These are phyloP conservation scores for Syzygium aromaticum DNA, from an alignment of 345 rosid genomes.

Conservation along the genomic window DNA sequence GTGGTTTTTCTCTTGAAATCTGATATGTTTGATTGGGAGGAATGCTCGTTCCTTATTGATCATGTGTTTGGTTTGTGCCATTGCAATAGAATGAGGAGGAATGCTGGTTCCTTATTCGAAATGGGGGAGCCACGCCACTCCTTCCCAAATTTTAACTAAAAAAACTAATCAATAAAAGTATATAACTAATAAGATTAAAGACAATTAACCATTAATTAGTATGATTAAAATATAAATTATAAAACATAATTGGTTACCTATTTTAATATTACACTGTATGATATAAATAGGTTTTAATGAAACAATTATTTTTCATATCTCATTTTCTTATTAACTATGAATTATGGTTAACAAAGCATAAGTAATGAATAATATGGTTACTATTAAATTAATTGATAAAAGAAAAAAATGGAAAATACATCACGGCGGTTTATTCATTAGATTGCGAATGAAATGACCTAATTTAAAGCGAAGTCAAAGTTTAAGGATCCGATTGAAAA, in stretches of 20 bases:
- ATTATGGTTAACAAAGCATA: too few relatives aligned
- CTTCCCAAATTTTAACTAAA: neutral
- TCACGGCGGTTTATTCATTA: too few relatives aligned
- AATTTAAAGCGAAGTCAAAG: too few relatives aligned
- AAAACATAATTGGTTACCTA: neutral
- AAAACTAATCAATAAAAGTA: neutral
- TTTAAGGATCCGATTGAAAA: too few relatives aligned
- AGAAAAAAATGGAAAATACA: too few relatives aligned
- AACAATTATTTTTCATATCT: neutral
- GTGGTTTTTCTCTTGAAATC: neutral
- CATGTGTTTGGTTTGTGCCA: neutral
- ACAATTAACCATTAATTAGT: neutral
- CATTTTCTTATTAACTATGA: neutral
- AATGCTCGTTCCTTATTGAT: neutral
- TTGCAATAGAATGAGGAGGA: neutral
- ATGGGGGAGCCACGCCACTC: neutral
- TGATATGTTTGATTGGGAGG: neutral
- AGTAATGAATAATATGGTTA: neutral
- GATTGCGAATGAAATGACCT: too few relatives aligned
- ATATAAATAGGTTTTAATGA: neutral
- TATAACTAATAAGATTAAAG: neutral
- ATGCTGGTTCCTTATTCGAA: neutral
- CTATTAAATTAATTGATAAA: neutral
- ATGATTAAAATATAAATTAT: neutral
- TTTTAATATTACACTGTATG: neutral